These are phyloP conservation scores for Fusarium circinatum DNA, from an alignment of 2,329 filamentous ascomycete genomes.

Conservation along the genomic window DNA sequence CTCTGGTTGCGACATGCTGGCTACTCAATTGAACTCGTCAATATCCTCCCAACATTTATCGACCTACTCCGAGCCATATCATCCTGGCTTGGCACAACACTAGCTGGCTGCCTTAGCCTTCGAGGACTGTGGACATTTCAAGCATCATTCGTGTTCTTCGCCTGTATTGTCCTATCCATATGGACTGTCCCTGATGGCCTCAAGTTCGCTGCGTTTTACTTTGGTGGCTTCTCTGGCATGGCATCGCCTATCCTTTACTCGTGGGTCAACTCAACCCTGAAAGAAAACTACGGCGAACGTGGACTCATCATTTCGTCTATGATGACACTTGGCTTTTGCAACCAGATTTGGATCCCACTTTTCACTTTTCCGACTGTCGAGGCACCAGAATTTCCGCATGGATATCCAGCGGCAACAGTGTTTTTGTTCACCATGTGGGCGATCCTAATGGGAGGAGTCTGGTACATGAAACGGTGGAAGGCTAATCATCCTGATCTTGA, in stretches of 20 bases:
- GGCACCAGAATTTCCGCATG: not conserved
- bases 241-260: not conserved
- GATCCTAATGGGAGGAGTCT: not conserved
- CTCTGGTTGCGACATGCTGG: not conserved
- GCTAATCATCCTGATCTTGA: not conserved
- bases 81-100: not conserved
- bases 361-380: not conserved
- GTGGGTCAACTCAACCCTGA: not conserved
- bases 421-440: conserved; percentile 7
- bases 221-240: conserved; percentile 9
- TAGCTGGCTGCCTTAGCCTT: not conserved
- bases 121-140: conserved; percentile 3
- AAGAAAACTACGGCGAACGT: not conserved
- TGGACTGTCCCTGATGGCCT: not conserved
- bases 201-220: not conserved
- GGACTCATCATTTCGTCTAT: conserved; percentile 1
- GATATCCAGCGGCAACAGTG: not conserved
- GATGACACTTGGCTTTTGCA: conserved; percentile 10
- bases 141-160: not conserved
- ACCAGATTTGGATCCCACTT: not conserved
- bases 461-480: conserved; percentile 12
- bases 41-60: not conserved
- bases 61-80: not conserved
- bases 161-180: not conserved
- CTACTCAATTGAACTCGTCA: not conserved